Conservation (phyloP, 352 stramenopile species). For the Pythium insidiosum region DNA sequence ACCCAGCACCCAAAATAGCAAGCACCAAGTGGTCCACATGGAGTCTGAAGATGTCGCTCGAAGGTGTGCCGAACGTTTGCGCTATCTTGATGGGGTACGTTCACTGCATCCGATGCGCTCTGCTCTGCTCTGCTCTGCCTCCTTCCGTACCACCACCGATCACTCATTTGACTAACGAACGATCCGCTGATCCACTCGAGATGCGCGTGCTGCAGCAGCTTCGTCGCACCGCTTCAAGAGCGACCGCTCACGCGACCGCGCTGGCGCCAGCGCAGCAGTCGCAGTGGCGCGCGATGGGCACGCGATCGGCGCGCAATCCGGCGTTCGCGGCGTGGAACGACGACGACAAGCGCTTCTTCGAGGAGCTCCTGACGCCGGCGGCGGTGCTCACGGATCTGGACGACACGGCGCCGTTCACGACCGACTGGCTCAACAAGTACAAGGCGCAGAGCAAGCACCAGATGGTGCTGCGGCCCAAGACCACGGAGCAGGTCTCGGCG, state of each 20-base stretch:
- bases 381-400: constrained; percentile 59
- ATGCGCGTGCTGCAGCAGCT: no score
- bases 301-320: constrained; percentile 9
- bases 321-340: constrained; percentile 48
- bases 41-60: neutral
- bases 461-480: constrained; percentile 85
- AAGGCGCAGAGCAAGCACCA: constrained; percentile 40
- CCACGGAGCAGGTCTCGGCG: constrained; percentile 77
- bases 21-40: neutral
- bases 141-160: no score
- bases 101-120: neutral
- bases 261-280: no score
- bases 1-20: neutral
- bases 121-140: no score
- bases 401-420: constrained; percentile 60
- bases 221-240: no score
- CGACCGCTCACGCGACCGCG: no score
- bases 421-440: constrained; percentile 87
- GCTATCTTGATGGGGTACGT: neutral
- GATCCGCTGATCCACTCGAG: no score
- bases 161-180: no score
- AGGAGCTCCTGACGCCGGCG: constrained; percentile 45
- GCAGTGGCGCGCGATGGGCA: constrained; percentile 9
- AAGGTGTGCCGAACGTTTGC: neutral
- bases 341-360: constrained; percentile 57